Percentiles rank a stretch among this genome's conserved stretches.
phyloP scores from a whole-genome alignment of 1,284 basidiomycete species.

The Pascua sp. region DNA sequence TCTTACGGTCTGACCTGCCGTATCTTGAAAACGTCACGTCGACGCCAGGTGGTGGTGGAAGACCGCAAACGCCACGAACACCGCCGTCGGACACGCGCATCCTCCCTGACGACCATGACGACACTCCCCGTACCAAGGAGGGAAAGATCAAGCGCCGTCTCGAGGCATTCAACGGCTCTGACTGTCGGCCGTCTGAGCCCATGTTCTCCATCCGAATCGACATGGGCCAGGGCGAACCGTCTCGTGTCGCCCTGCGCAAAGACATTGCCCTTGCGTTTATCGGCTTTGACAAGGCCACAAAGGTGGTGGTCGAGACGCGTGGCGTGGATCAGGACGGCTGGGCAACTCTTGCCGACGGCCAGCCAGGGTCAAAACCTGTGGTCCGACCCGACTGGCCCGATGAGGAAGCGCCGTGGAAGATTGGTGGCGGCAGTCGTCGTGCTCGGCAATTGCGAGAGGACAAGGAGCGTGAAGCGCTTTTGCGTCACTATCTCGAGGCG shows the following conservation, averaged over 20 bases:
- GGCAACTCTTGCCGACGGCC: conserved; percentile 19
- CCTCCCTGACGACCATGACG: conserved; percentile 19
- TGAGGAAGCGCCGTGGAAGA: conserved; percentile 36
- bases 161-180: conserved; percentile 26
- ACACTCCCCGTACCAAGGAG: conserved; percentile 28
- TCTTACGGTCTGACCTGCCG: conserved; percentile 36
- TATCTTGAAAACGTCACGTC: conserved; percentile 10
- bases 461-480: conserved; percentile 25
- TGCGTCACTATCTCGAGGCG: conserved; percentile 40
- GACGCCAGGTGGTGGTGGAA: no score
- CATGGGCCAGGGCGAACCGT: conserved; percentile 23
- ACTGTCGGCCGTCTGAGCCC: conserved; percentile 20
- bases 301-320: conserved; percentile 32
- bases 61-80: no score
- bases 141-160: conserved; percentile 30
- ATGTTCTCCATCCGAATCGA: conserved; percentile 42
- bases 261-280: conserved; percentile 39
- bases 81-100: not conserved
- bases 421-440: conserved; percentile 26
- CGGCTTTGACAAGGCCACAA: conserved; percentile 25
- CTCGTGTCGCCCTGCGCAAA: conserved; percentile 42
- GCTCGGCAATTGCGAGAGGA: conserved; percentile 31
- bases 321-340: conserved; percentile 33
- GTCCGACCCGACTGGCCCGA: conserved; percentile 41
- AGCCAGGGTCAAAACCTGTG: conserved; percentile 5